Base-by-base conservation (phyloP, 441 rosid genomes). In the Erodium moschatum region DNA sequence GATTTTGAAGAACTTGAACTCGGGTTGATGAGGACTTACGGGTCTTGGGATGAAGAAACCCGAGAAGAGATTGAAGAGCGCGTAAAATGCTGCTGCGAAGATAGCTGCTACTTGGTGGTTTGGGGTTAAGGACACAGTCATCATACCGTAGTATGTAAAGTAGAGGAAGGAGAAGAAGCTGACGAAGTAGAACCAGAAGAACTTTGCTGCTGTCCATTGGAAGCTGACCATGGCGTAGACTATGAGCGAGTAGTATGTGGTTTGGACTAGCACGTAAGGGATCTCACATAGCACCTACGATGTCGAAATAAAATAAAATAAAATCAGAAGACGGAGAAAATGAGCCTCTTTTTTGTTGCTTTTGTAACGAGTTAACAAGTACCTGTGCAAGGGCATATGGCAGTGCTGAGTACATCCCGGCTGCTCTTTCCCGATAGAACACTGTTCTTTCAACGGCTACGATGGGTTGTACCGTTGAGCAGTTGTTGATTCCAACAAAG, bases 81-180 rank as follows among this genome's bases (percentile, higher is more conserved):
- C 70, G n/a, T 84, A 92, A 77, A 90, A 92, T 6, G 96, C 87
- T 12, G 93, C 87, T 0, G 98, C 96, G 0, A 90, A 84, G 56
- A 95, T 83, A 1, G 96, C 74, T 5, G 99, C 95, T 4, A 92
- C 84, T 87, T 95, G 97, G 64, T 85, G 97, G 76, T 90, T 92
- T 5, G 98, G 99, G 0, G 97, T 86, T 42, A 95, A 13, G 35
- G 52, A 35, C 31, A 88, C 97, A 0, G 94, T 77, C 99, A 95
- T 91, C 99, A 95, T 95, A 63, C 97, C 97, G 0, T 95, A 95
- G 80, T 89, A 95, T 40, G 97, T 89, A 85, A 90, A 95, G 95
- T 89, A 90, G 52, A 95, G 95, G 82, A 91, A 95, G 52, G 99
- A 83, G 80, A 92, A 80, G 83, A 90, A 95, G 38, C 81, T 74